Percentiles rank a stretch among this genome's conserved stretches.
Evolutionary conservation across 768 basidiomycete species (phyloP).

Genomic region (Cystofilobasidium macerans): DNA sequence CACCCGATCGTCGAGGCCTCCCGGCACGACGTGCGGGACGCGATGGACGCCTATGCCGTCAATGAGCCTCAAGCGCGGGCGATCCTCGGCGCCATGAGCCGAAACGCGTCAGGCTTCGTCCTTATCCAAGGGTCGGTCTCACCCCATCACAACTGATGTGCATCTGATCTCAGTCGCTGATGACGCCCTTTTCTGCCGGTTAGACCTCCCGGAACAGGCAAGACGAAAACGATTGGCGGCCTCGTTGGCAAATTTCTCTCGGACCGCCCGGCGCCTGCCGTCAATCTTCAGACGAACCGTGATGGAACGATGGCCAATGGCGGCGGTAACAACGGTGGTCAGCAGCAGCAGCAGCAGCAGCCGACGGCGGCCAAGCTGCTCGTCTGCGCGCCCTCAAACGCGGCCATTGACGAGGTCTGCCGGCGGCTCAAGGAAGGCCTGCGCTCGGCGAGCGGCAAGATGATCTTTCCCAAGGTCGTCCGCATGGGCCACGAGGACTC

Average conservation of each 20-base stretch:
- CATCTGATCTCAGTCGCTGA: background rate
- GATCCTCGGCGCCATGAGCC: slow-evolving; percentile 57
- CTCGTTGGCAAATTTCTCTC: slow-evolving; percentile 75
- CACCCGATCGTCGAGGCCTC: slow-evolving; percentile 33
- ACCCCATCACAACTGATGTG: background rate
- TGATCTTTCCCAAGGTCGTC: slow-evolving; percentile 63
- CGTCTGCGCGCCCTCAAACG: slow-evolving; percentile 94
- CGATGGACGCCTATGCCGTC: slow-evolving; percentile 60
- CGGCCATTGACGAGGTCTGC: slow-evolving; percentile 93
- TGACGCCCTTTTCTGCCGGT: background rate
- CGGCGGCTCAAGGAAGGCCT: slow-evolving; percentile 73
- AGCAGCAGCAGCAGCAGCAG: slow-evolving; percentile 41
- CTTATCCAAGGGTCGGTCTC: slow-evolving; percentile 82
- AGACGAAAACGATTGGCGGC: slow-evolving; percentile 94
- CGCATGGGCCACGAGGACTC: slow-evolving; percentile 70
- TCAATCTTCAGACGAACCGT: slow-evolving; percentile 29
- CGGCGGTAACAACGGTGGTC: slow-evolving; percentile 42
- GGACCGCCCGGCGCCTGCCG: slow-evolving; percentile 46
- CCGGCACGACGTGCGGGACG: slow-evolving; percentile 47
- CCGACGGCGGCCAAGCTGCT: slow-evolving; percentile 63
- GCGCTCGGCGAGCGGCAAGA: slow-evolving; percentile 47
- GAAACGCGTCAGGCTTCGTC: slow-evolving; percentile 58
- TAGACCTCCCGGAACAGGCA: slow-evolving; percentile 95
- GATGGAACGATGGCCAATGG: slow-evolving; percentile 28
- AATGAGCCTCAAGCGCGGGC: slow-evolving; percentile 93